Evolutionary conservation across 192 early-diverging fungal species (phyloP).

Genomic region (Podila epigama): DNA sequence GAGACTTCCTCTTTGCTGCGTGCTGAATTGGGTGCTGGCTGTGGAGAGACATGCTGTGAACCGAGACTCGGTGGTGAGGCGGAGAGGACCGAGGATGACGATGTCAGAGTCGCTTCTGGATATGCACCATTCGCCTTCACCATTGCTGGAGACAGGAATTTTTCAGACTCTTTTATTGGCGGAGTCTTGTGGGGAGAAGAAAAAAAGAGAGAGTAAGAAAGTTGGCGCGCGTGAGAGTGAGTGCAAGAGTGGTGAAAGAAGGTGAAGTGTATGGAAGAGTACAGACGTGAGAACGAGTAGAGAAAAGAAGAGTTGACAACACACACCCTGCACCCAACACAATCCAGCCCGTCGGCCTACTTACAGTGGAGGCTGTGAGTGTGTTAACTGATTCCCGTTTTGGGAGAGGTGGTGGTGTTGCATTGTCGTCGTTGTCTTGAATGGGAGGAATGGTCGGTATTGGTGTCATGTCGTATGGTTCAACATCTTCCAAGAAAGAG

Average conservation of each 20-base stretch:
- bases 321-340: too few species aligned
- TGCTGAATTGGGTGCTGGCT: background rate
- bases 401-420: slow-evolving; percentile 15
- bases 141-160: background rate
- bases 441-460: background rate
- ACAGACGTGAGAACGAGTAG: too few species aligned
- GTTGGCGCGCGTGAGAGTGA: too few species aligned
- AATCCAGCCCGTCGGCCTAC: background rate
- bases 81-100: background rate
- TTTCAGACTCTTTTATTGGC: background rate
- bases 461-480: slow-evolving; percentile 4
- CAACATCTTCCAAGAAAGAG: background rate
- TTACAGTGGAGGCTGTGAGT: slow-evolving; percentile 10
- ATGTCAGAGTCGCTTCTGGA: background rate
- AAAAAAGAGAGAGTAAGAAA: background rate
- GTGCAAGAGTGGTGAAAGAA: too few species aligned
- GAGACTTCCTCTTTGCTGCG: slow-evolving; percentile 27
- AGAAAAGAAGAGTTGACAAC: too few species aligned
- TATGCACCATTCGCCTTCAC: background rate
- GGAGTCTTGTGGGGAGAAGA: slow-evolving; percentile 8
- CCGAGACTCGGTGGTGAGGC: background rate
- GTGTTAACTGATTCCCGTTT: background rate
- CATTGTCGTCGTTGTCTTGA: background rate
- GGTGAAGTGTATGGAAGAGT: too few species aligned
- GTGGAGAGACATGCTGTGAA: background rate